Percentiles rank a stretch among this genome's conserved stretches.
These are phyloP conservation scores for Macrolepiota dolichaula DNA, from an alignment of 768 basidiomycete genomes.

Conservation along the genomic window DNA sequence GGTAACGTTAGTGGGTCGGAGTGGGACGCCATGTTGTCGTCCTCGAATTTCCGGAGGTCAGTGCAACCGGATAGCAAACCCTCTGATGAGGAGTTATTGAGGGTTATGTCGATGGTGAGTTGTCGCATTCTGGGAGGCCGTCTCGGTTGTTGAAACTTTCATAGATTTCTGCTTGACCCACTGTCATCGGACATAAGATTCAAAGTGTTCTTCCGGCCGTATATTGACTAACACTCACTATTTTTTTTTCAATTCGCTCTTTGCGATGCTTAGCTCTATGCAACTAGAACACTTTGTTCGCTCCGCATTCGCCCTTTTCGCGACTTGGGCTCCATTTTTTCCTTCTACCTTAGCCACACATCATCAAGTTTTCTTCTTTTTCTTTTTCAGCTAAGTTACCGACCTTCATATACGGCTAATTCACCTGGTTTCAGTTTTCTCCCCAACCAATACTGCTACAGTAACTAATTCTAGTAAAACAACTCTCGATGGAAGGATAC, in stretches of 20 bases:
- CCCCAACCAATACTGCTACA: neutral
- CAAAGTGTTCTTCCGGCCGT: no score
- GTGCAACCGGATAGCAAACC: neutral
- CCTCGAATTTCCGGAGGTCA: constrained; percentile 5
- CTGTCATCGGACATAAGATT: neutral
- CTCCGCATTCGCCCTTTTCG: neutral
- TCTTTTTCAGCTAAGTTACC: neutral
- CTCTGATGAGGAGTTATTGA: neutral
- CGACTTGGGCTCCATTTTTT: neutral
- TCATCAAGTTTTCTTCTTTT: neutral
- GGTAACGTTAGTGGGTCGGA: neutral
- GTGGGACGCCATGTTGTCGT: neutral
- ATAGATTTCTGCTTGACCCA: neutral
- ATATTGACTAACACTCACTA: no score
- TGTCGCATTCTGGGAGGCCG: neutral
- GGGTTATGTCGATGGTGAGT: constrained; percentile 8
- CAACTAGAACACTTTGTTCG: neutral
- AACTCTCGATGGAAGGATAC: neutral
- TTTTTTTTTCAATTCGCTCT: no score
- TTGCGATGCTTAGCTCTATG: neutral
- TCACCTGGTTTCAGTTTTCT: neutral
- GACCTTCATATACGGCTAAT: neutral
- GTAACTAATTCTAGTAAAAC: neutral
- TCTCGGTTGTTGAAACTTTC: neutral
- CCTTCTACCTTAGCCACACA: neutral